These are phyloP conservation scores for Eucommia ulmoides DNA, from an alignment of 257 asterid genomes.

Conservation along the genomic window DNA sequence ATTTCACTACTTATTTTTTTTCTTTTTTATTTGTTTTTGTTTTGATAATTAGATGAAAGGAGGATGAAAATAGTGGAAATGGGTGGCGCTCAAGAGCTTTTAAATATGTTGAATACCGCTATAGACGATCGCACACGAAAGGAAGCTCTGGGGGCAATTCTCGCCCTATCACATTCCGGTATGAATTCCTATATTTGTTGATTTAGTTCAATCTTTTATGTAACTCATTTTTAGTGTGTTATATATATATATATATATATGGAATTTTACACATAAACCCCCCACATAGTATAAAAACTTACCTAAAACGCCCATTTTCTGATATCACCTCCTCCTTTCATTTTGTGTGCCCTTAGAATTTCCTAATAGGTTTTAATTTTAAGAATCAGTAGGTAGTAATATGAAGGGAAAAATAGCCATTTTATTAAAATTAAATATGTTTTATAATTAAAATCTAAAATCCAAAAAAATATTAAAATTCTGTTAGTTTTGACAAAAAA, in stretches of 20 bases:
- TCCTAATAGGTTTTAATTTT: no score
- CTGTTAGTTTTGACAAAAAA: no score
- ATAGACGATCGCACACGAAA: slow-evolving; percentile 78
- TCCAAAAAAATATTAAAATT: no score
- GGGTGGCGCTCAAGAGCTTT: slow-evolving; percentile 76
- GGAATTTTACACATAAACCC: background rate
- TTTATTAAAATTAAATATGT: no score
- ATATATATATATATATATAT: no score
- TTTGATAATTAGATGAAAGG: slow-evolving; percentile 40
- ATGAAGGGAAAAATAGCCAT: no score
- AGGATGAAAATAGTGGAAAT: slow-evolving; percentile 88
- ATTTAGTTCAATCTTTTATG: background rate
- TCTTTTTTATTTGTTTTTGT: background rate
- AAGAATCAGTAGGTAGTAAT: no score
- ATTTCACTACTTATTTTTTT: background rate
- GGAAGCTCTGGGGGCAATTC: slow-evolving; percentile 84
- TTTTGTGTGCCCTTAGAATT: no score
- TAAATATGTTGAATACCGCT: slow-evolving; percentile 66
- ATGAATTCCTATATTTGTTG: background rate
- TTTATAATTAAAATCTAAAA: no score
- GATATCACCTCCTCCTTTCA: no score
- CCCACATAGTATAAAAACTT: no score
- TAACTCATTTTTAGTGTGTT: background rate
- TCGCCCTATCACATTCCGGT: slow-evolving; percentile 87
- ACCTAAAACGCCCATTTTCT: no score